Evolutionary conservation across 768 basidiomycete species (phyloP), one percentile per base, ranked within the genome.

Genomic region (Flagelloscypha sp.): DNA sequence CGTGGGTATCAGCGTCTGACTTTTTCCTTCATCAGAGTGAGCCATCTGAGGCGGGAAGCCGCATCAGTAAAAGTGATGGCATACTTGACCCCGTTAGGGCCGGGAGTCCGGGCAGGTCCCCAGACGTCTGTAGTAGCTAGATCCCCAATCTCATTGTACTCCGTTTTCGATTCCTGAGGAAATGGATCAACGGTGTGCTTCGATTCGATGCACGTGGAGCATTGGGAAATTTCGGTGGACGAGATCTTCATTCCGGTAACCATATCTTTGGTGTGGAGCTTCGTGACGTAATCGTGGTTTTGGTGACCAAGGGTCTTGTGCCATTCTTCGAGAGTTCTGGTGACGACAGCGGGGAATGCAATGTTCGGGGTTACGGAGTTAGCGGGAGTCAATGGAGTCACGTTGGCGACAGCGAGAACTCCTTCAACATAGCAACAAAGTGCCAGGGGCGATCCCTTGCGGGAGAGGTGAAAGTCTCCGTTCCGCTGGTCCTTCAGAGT

Each of bases 191-290:
- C 47, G 12, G 56, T 51, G 7, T 49, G 43, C 37, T 68, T 66
- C 1, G 57, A 58, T 27, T 53, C 40, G 29, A 64, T 48, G 43
- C 63, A 68, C 6, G 49, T 48, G 27, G 54, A 45, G 24, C 62
- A 65, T 19, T 50, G 42, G 12, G 38, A 40, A 2, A 35, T 19
- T n/a, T 24, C 22, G 15, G 38, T 15, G 7, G 36, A 36, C 23
- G 39, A 35, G 39, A 54, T 39, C n/a, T 39, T 34, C 22, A 53
- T 45, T 15, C 53, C 48, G 5, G 34, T 40, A 15, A 53, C 53
- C 33, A 54, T 37, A 17, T 45, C 33, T 21, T 48, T 41, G 9
- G 32, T 24, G 22, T 40, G 19, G 32, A 53, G 44, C 38, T 39
- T 25, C 31, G 35, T 42, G 29, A 54, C 44, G 4, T 42, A 35